Evolutionary conservation across 2,329 filamentous ascomycete genomes (phyloP).

Genomic region (Fusarium torulosum): DNA sequence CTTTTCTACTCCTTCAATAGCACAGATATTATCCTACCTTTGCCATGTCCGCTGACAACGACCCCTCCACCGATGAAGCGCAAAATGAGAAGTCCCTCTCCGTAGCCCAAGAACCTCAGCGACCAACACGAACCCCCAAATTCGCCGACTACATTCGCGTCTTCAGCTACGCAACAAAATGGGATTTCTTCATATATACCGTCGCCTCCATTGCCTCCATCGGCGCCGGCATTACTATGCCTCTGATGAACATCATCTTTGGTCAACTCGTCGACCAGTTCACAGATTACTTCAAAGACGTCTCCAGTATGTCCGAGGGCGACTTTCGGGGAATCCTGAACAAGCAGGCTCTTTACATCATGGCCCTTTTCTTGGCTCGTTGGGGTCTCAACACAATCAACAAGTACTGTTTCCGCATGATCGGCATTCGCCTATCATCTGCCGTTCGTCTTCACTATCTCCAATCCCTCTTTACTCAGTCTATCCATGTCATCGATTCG

Average conservation of each 20-base stretch:
- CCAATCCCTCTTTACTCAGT: conserved; percentile 62
- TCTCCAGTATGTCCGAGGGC: conserved; percentile 25
- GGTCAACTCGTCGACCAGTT: conserved; percentile 49
- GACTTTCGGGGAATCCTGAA: conserved; percentile 30
- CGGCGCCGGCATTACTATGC: conserved; percentile 51
- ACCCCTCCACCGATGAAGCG: background rate
- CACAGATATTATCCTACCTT: fast-evolving
- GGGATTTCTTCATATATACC: conserved; percentile 49
- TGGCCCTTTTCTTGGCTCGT: conserved; percentile 43
- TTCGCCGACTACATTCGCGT: conserved; percentile 45
- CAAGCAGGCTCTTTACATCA: conserved; percentile 45
- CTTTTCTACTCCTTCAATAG: fast-evolving
- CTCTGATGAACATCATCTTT: conserved; percentile 56
- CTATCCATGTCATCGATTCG: conserved; percentile 63
- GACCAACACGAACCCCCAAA: conserved; percentile 29
- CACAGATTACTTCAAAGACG: conserved; percentile 45
- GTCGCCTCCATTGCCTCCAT: conserved; percentile 51
- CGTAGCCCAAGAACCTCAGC: background rate
- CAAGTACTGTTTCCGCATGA: conserved; percentile 58
- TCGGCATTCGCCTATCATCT: conserved; percentile 64
- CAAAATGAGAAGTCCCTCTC: background rate
- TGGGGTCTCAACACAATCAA: conserved; percentile 45
- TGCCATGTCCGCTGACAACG: conserved; percentile 3
- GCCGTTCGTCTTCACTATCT: conserved; percentile 65
- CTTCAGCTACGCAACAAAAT: conserved; percentile 50